Conservation (phyloP, 306 rosid species). For the Hylodesmum podocarpum region DNA sequence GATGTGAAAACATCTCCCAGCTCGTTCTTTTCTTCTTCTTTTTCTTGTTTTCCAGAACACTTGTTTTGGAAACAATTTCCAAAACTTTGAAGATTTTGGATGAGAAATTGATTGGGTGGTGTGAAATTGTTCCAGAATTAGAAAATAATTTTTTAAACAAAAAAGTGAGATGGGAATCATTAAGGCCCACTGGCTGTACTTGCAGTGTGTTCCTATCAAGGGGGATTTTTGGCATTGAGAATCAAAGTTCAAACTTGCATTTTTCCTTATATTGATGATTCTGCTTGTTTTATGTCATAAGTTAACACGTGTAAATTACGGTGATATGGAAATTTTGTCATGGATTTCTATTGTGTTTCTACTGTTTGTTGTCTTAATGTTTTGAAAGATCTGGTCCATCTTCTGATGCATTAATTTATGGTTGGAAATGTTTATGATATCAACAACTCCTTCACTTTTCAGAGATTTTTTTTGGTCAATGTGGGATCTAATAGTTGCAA, state of each 20-base stretch:
- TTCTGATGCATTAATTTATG: constrained; percentile 12
- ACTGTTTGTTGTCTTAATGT: neutral
- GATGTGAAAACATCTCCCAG: too few species aligned
- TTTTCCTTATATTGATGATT: neutral
- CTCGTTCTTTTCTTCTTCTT: too few species aligned
- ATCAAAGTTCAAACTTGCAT: neutral
- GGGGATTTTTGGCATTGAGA: constrained; percentile 4
- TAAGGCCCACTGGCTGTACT: neutral
- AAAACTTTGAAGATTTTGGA: too few species aligned
- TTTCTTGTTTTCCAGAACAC: too few species aligned
- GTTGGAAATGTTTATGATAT: constrained; percentile 15
- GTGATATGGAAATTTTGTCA: neutral
- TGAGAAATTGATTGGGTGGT: too few species aligned
- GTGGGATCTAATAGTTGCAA: constrained; percentile 25
- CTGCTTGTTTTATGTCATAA: constrained; percentile 12
- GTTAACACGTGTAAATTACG: neutral
- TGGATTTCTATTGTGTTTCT: neutral
- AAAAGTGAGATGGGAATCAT: too few species aligned
- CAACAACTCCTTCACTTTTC: neutral
- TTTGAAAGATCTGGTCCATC: constrained; percentile 1
- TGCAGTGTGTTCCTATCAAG: neutral
- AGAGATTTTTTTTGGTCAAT: neutral
- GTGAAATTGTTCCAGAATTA: too few species aligned
- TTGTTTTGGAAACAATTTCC: too few species aligned
- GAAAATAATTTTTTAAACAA: too few species aligned